Conservation (phyloP, 129 eudicot genomes). For the Flaveria ramosissima region DNA sequence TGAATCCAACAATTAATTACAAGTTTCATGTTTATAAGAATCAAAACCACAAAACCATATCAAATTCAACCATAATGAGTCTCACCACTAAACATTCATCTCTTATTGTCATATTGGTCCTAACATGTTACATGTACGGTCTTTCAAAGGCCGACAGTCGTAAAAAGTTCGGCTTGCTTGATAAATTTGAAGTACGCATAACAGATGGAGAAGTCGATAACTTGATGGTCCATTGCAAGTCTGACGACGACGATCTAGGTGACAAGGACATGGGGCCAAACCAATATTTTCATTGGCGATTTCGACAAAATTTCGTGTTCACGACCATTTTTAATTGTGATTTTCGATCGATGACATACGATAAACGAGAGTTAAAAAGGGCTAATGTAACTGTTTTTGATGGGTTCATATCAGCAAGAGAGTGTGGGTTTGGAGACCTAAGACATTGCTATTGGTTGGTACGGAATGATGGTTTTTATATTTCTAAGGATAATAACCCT, state of each 20-base stretch:
- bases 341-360: constrained; percentile 20
- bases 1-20: background rate
- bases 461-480: constrained; percentile 30
- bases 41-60: background rate
- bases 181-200: constrained; percentile 13
- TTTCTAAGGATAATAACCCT: constrained; percentile 6
- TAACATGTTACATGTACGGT: background rate
- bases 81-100: background rate
- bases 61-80: background rate
- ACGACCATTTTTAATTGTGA: constrained; percentile 14
- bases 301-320: constrained; percentile 10
- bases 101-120: background rate
- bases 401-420: background rate
- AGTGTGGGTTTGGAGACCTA: background rate
- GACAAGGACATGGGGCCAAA: constrained; percentile 5
- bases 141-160: background rate
- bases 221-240: constrained; percentile 31
- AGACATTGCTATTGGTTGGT: constrained; percentile 29
- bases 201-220: constrained; percentile 18
- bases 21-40: background rate
- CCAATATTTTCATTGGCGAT: constrained; percentile 21
- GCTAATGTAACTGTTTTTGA: constrained; percentile 17
- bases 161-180: background rate
- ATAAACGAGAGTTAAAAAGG: constrained; percentile 9
- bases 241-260: constrained; percentile 26